Percentiles rank a stretch among this genome's conserved stretches.
These are phyloP conservation scores for Megacollybia platyphylla DNA, from an alignment of 1,284 basidiomycete genomes.

Conservation along the genomic window DNA sequence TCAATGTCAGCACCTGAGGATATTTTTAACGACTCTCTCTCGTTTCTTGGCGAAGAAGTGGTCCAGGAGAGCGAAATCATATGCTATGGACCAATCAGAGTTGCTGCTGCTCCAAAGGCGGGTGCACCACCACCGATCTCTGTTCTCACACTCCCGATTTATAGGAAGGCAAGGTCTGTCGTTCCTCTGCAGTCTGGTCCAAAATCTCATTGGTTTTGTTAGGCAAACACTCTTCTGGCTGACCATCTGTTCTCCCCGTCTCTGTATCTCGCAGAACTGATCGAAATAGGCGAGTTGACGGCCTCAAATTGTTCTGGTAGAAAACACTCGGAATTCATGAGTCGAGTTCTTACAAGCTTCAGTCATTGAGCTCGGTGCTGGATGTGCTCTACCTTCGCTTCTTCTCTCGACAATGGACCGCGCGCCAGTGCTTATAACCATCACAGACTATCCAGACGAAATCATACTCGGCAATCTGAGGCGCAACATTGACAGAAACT, in stretches of 20 bases:
- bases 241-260: slow-evolving; percentile 63
- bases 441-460: slow-evolving; percentile 58
- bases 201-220: slow-evolving; percentile 8
- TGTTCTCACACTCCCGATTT: slow-evolving; percentile 6
- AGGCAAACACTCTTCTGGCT: slow-evolving; percentile 60
- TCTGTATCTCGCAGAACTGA: slow-evolving; percentile 48
- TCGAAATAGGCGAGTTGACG: slow-evolving; percentile 30
- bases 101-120: slow-evolving; percentile 45
- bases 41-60: slow-evolving; percentile 27
- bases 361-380: slow-evolving; percentile 61
- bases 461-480: slow-evolving; percentile 42
- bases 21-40: slow-evolving; percentile 34
- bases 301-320: background rate
- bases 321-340: background rate
- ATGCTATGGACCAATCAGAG: slow-evolving; percentile 30
- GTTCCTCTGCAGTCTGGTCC: slow-evolving; percentile 9
- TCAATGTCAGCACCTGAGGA: slow-evolving; percentile 17
- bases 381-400: slow-evolving; percentile 52
- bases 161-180: slow-evolving; percentile 47
- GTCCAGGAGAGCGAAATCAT: slow-evolving; percentile 23
- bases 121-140: slow-evolving; percentile 7
- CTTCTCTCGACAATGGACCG: slow-evolving; percentile 31
- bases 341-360: background rate
- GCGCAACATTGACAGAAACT: slow-evolving; percentile 40
- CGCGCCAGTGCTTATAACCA: slow-evolving; percentile 38